A percentile compares a stretch with the other conserved stretches of the same genome.
phyloP scores from a whole-genome alignment of 2,329 filamentous ascomycete genomes.

The Epichloe bromicola region DNA sequence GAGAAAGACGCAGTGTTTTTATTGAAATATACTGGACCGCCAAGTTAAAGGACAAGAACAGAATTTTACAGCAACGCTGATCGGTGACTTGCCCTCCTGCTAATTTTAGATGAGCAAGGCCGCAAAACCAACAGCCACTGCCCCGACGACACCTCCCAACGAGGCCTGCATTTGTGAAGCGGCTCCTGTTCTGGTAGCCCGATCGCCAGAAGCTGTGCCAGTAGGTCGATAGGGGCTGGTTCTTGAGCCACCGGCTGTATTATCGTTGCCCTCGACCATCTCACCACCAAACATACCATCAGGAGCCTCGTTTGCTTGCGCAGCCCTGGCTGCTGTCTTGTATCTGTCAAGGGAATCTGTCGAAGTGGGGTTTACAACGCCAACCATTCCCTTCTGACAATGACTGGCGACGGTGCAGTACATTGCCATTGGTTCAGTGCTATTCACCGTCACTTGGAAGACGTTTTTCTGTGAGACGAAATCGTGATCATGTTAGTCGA shows the following conservation, averaged over 20 bases:
- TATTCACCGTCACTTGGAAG: conserved; percentile 15
- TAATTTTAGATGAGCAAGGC: not conserved
- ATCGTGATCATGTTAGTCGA: conserved; percentile 2
- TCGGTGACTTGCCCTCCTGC: not conserved
- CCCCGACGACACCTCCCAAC: conserved; percentile 1
- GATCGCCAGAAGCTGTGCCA: not conserved
- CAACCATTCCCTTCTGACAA: conserved; percentile 20
- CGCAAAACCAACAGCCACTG: conserved; percentile 2
- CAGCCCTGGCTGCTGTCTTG: conserved; percentile 5
- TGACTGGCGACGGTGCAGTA: conserved; percentile 17
- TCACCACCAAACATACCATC: conserved; percentile 7
- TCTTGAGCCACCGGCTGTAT: not conserved
- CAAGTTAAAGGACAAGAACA: not conserved
- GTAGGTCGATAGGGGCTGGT: not conserved
- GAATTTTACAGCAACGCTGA: not conserved
- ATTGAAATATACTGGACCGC: not conserved
- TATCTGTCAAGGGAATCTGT: conserved; percentile 11
- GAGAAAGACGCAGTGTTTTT: not conserved
- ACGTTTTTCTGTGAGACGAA: conserved; percentile 5
- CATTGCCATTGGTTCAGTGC: conserved; percentile 18
- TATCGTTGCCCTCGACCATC: not conserved
- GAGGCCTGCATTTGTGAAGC: conserved; percentile 1
- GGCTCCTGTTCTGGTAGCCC: not conserved
- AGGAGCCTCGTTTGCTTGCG: conserved; percentile 7
- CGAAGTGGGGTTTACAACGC: conserved; percentile 15